A percentile compares a stretch with the other conserved stretches of the same genome.
These are phyloP conservation scores for Mediolabrus comicus DNA, from an alignment of 108 stramenopile species.

Conservation along the genomic window DNA sequence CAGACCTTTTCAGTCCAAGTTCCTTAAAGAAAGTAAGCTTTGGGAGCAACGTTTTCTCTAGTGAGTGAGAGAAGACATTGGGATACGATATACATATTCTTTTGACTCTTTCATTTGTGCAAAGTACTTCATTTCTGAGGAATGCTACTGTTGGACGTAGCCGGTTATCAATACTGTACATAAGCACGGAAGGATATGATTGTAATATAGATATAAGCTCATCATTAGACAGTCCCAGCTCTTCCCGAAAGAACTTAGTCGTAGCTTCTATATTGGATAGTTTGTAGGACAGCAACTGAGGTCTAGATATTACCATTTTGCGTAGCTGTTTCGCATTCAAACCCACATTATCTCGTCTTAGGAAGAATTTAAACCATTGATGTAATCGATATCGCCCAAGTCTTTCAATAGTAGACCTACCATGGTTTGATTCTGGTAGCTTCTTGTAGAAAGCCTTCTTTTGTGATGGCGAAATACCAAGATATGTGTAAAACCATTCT, in stretches of 20 bases:
- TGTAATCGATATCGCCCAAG: slow-evolving; percentile 25
- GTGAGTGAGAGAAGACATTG: slow-evolving; percentile 33
- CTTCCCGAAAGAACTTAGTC: slow-evolving; percentile 21
- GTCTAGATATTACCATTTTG: slow-evolving; percentile 23
- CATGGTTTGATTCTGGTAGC: slow-evolving; percentile 4
- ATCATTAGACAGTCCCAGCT: slow-evolving; percentile 15
- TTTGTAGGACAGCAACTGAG: slow-evolving; percentile 20
- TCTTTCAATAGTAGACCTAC: slow-evolving; percentile 3
- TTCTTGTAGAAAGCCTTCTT: slow-evolving; percentile 2
- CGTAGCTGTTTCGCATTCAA: slow-evolving; percentile 9
- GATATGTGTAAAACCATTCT: slow-evolving; percentile 33
- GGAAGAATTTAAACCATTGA: slow-evolving; percentile 31
- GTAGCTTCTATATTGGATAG: slow-evolving; percentile 24
- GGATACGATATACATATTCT: slow-evolving; percentile 20
- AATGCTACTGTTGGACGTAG: slow-evolving; percentile 31
- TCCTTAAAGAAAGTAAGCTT: slow-evolving; percentile 15
- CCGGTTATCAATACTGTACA: slow-evolving; percentile 28
- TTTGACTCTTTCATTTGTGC: background rate
- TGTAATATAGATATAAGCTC: slow-evolving; percentile 22
- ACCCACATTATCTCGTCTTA: background rate
- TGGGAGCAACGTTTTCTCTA: slow-evolving; percentile 33
- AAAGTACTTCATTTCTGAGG: slow-evolving; percentile 19
- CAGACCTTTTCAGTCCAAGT: slow-evolving; percentile 28
- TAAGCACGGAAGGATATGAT: slow-evolving; percentile 43
- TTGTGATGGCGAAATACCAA: slow-evolving; percentile 13